Conservation (phyloP, 1,139 yeast species). For the Saccharomyces hybrid region DNA sequence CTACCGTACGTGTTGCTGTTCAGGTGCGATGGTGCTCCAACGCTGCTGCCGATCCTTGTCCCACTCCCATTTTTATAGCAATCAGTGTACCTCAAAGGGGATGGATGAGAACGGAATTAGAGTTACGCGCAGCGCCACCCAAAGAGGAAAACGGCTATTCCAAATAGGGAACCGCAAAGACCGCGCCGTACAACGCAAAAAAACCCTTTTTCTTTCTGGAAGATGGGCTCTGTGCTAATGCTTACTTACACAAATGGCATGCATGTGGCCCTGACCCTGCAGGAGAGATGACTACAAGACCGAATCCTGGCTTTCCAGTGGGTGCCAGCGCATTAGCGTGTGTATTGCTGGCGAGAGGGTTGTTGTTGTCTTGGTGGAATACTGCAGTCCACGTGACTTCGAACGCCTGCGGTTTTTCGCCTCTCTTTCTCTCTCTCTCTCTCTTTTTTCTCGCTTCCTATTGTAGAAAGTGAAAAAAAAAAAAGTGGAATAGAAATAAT, state of each 20-base stretch:
- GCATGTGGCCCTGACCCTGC: too few relatives aligned
- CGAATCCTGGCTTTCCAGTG: neutral
- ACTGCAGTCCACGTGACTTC: neutral
- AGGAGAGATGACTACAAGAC: neutral
- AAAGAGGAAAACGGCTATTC: constrained; percentile 13
- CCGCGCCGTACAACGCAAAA: constrained; percentile 80
- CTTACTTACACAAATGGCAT: too few relatives aligned
- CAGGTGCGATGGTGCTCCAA: neutral
- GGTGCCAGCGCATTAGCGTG: too few relatives aligned
- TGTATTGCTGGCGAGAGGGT: too few relatives aligned
- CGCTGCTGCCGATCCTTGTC: neutral
- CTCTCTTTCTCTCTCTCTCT: neutral
- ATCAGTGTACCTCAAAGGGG: neutral
- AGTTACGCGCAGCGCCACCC: neutral
- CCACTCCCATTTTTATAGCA: neutral
- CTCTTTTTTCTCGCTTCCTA: neutral
- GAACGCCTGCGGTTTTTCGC: neutral
- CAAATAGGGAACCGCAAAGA: constrained; percentile 56
- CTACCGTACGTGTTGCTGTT: neutral
- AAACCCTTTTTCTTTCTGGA: constrained; percentile 41
- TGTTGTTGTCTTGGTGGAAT: too few relatives aligned
- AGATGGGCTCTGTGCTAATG: constrained; percentile 44
- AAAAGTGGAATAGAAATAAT: neutral
- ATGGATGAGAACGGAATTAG: neutral
- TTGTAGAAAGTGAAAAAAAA: neutral